These are phyloP conservation scores for Calonectria fujianensis DNA, from an alignment of 2,329 filamentous ascomycete genomes.

Conservation along the genomic window DNA sequence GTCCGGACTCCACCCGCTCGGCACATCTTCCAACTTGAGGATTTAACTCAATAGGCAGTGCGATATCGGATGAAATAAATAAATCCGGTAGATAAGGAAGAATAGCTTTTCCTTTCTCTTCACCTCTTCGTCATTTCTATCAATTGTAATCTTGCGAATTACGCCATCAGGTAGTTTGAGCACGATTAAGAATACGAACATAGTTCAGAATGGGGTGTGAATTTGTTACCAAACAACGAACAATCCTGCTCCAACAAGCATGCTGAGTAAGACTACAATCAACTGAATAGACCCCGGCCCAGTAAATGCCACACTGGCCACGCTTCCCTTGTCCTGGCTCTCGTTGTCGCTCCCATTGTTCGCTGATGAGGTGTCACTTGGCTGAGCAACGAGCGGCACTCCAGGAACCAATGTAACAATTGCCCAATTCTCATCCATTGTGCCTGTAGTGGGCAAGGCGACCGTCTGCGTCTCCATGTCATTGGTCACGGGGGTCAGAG, in stretches of 20 bases:
- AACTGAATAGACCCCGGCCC: not conserved
- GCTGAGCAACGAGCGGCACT: constrained; percentile 44
- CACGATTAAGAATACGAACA: not conserved
- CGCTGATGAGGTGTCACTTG: constrained; percentile 37
- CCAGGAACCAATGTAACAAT: constrained; percentile 37
- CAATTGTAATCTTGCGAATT: not conserved
- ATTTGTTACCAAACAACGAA: constrained; percentile 45
- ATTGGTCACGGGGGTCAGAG: constrained; percentile 17
- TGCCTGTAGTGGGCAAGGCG: constrained; percentile 3
- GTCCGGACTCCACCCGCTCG: not conserved
- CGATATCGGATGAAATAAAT: not conserved
- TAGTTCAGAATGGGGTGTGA: not conserved
- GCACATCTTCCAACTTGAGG: not conserved
- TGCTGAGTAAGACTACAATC: constrained; percentile 11
- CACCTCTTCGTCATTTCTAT: not conserved
- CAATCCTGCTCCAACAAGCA: constrained; percentile 44
- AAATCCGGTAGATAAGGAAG: not conserved
- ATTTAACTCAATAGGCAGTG: not conserved
- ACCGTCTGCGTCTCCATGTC: not conserved
- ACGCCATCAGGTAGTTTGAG: not conserved
- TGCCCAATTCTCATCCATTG: not conserved
- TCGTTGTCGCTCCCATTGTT: not conserved
- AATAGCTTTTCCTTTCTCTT: not conserved
- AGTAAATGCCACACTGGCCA: not conserved
- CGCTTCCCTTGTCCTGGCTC: constrained; percentile 1